Evolutionary conservation across 2,329 filamentous ascomycete species (phyloP).

Genomic region (Alternaria metachromatica): DNA sequence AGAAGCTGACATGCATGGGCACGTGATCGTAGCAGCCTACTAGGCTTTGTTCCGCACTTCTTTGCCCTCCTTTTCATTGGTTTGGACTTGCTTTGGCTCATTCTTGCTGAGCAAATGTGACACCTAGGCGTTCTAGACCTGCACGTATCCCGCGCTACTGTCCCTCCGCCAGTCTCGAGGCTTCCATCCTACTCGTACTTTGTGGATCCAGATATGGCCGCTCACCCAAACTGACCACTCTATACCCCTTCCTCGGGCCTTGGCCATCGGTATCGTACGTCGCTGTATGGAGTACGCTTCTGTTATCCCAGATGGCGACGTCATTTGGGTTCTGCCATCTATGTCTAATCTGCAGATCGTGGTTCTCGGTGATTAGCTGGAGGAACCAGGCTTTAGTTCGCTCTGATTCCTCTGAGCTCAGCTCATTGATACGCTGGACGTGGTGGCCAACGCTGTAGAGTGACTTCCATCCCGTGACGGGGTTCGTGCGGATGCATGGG

Average conservation of each 20-base stretch:
- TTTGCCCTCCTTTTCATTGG: too few species aligned
- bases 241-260: conserved; percentile 61
- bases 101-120: neutral
- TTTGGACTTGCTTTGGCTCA: neutral
- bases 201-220: conserved; percentile 62
- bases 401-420: conserved; percentile 53
- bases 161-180: neutral
- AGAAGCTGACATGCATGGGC: conserved; percentile 1
- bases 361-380: conserved; percentile 54
- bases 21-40: neutral
- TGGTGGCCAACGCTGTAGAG: conserved; percentile 57
- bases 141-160: neutral
- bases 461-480: conserved; percentile 49
- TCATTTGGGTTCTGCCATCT: conserved; percentile 57
- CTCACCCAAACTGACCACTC: conserved; percentile 65
- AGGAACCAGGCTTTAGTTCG: conserved; percentile 54
- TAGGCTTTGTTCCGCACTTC: too few species aligned
- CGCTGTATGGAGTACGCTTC: conserved; percentile 63
- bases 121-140: neutral
- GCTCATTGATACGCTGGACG: conserved; percentile 52
- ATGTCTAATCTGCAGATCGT: conserved; percentile 59
- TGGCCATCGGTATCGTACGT: conserved; percentile 66
- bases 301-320: conserved; percentile 70
- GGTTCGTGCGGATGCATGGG: conserved; percentile 62
- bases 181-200: conserved; percentile 57